Evolutionary conservation across 2,329 filamentous ascomycete genomes (phyloP), one percentile per base, ranked within the genome.

Genomic region (Trichoderma koningiopsis): DNA sequence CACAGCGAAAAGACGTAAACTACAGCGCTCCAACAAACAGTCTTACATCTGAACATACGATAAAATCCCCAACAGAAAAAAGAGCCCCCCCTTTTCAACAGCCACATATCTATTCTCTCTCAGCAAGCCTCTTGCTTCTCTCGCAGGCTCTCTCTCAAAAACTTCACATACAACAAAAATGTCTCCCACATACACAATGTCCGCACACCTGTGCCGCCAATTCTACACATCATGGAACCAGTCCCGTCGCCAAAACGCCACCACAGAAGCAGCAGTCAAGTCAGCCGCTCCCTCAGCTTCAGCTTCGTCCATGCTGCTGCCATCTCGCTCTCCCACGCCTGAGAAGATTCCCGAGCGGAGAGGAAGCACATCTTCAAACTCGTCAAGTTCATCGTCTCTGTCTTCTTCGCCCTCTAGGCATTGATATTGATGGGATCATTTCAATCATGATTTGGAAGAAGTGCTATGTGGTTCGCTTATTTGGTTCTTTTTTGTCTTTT

Each of bases 101-200:
- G n/a, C n/a, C 19, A 49, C 19, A 24, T 4, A 49, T 5, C 3
- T 11, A 22, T 49, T 3, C 6, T 24, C 6, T 24, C n/a, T 24
- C n/a, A 49, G 40, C 40, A 14, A n/a, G 40, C 40, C 40, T 43
- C 40, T 10, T 19, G 19, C 35, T 43, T 43, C 37, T 43, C n/a
- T 11, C n/a, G 7, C n/a, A 49, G n/a, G 43, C 43, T 49, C 43
- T n/a, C n/a, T 49, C n/a, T 8, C 43, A n/a, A 22, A 49, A 3
- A 11, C 19, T 16, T 22, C 19, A 53, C 19, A 59, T 37, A 27
- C 16, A 61, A 29, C 40, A 33, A 53, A 72, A 80, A 88, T 88
- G 86, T 83, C 85, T 68, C 86, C 85, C 62, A 87, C 86, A 47
- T 86, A 88, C 80, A 88, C 86, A 72, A 87, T 88, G 83, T 87